Conservation (phyloP, 1,139 yeast species). For the Yamadazyma taylorii region DNA sequence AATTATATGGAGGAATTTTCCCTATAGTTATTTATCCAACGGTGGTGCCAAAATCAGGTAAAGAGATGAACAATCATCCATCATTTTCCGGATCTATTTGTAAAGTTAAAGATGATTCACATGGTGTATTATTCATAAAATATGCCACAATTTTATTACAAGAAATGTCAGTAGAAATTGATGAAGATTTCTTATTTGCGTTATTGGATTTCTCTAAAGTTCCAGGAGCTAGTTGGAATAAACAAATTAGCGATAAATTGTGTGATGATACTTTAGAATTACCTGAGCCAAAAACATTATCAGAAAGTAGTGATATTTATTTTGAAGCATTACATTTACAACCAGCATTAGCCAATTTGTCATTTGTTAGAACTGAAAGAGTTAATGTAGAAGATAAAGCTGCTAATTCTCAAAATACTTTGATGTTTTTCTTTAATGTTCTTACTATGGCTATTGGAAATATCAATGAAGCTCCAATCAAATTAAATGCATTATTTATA, state of each 20-base stretch:
- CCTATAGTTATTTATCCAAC: slow-evolving; percentile 93
- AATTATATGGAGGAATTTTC: slow-evolving; percentile 81
- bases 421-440: slow-evolving; percentile 77
- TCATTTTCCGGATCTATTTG: slow-evolving; percentile 84
- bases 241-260: slow-evolving; percentile 46
- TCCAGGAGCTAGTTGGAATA: slow-evolving; percentile 73
- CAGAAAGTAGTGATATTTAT: slow-evolving; percentile 72
- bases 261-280: slow-evolving; percentile 64
- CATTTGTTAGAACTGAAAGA: slow-evolving; percentile 89
- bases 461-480: slow-evolving; percentile 94
- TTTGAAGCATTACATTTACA: slow-evolving; percentile 92
- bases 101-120: slow-evolving; percentile 80
- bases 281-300: slow-evolving; percentile 68
- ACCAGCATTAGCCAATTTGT: slow-evolving; percentile 83
- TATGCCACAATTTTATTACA: slow-evolving; percentile 88
- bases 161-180: slow-evolving; percentile 88
- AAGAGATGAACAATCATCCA: slow-evolving; percentile 88
- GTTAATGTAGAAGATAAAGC: slow-evolving; percentile 60
- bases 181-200: slow-evolving; percentile 89
- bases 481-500: slow-evolving; percentile 79
- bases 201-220: slow-evolving; percentile 73
- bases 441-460: slow-evolving; percentile 97
- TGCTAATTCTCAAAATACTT: slow-evolving; percentile 56
- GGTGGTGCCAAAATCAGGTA: slow-evolving; percentile 79
- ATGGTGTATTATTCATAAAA: slow-evolving; percentile 87